Conservation (phyloP, 2,329 filamentous ascomycete genomes). For the Trichoderma atroviride region DNA sequence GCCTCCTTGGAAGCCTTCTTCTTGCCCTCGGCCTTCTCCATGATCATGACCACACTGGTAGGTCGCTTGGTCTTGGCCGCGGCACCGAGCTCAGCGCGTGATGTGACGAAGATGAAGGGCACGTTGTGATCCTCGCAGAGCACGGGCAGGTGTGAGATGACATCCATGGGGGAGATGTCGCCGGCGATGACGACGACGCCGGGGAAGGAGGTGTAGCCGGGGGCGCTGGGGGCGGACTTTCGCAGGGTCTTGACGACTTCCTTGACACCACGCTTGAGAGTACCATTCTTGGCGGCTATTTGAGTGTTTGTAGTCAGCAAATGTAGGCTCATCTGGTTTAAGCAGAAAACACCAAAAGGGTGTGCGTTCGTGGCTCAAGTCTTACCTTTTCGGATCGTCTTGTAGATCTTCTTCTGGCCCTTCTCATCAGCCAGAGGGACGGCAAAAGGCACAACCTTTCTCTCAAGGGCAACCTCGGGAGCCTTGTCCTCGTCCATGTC, state of each 20-base stretch:
- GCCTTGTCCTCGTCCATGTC: constrained; percentile 51
- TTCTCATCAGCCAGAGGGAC: constrained; percentile 80
- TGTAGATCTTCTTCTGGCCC: constrained; percentile 64
- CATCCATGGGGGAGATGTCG: constrained; percentile 97
- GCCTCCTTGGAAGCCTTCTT: constrained; percentile 49
- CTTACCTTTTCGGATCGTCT: constrained; percentile 59
- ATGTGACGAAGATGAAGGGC: constrained; percentile 93
- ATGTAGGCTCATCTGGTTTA: background rate
- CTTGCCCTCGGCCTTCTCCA: constrained; percentile 56
- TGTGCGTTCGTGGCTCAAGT: constrained; percentile 29
- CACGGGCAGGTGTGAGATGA: constrained; percentile 96
- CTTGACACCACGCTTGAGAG: constrained; percentile 96
- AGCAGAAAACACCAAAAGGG: background rate
- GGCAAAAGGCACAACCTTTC: constrained; percentile 80
- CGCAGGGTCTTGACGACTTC: constrained; percentile 98
- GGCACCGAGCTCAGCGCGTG: constrained; percentile 88
- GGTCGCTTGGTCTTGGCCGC: constrained; percentile 94
- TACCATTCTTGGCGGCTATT: constrained; percentile 89
- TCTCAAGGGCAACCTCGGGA: constrained; percentile 47
- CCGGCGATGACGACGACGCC: constrained; percentile 89
- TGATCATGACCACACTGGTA: constrained; percentile 92
- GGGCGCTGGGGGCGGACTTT: constrained; percentile 77
- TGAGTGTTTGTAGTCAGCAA: background rate
- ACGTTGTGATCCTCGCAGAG: constrained; percentile 98
- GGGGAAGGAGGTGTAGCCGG: constrained; percentile 64